Conservation (phyloP, 192 early-diverging fungal genomes). For the Neocallimastix lanati region DNA sequence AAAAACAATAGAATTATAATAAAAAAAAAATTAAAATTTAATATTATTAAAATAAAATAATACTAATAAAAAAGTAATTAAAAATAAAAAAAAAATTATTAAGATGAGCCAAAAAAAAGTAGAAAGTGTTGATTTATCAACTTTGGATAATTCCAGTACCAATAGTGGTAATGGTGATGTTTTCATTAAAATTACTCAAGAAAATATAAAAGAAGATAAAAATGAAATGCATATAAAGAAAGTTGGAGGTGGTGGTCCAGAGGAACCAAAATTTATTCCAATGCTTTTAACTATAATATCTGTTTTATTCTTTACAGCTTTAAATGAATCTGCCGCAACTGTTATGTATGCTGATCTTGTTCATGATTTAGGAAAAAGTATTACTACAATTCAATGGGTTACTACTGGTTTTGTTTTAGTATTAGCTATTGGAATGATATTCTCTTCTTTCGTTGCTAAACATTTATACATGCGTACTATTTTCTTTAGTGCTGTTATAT, state of each 20-base stretch:
- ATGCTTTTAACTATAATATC: background rate
- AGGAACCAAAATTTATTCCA: background rate
- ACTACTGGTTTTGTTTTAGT: background rate
- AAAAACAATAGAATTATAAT: too few species aligned
- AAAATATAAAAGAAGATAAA: too few species aligned
- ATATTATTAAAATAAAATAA: too few species aligned
- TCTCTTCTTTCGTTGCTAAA: background rate
- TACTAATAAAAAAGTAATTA: too few species aligned
- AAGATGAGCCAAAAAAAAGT: too few species aligned
- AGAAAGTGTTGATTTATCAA: too few species aligned
- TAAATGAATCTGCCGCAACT: background rate
- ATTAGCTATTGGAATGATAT: background rate
- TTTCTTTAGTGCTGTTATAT: background rate
- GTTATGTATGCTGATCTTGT: background rate
- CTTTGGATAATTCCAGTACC: too few species aligned
- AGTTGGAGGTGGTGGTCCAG: background rate
- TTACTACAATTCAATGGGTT: background rate
- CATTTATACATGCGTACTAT: too few species aligned
- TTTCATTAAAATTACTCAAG: too few species aligned
- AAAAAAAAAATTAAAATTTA: too few species aligned
- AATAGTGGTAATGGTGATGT: too few species aligned
- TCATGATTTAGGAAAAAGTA: background rate
- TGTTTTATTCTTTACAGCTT: background rate
- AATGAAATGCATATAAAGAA: background rate
- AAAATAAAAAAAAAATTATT: too few species aligned